Percentiles rank a stretch among this genome's conserved stretches.
Evolutionary conservation across 176 grass and related monocot genomes (phyloP).

Genomic region (Triticum urartu): DNA sequence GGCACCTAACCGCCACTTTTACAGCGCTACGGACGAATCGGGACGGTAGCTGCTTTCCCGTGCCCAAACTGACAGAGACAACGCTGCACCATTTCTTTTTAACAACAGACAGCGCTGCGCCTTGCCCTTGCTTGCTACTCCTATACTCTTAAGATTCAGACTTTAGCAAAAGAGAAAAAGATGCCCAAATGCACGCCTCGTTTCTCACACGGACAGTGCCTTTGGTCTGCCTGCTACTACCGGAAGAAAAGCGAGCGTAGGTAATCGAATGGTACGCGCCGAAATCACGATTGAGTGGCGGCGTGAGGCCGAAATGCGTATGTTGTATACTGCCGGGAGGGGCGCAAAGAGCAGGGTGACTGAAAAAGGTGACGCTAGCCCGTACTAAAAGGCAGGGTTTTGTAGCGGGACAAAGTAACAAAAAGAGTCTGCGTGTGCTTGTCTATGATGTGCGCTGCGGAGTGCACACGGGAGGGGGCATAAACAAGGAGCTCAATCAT

Average conservation of each 20-base stretch:
- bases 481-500: conserved; percentile 34
- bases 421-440: not conserved
- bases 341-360: not conserved
- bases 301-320: not conserved
- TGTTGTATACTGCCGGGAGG: too few relatives aligned
- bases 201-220: not conserved
- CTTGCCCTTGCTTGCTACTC: not conserved
- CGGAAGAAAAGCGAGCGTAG: not conserved
- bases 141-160: not conserved
- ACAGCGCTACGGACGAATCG: not conserved
- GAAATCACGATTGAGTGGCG: not conserved
- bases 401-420: not conserved
- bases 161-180: conserved; percentile 10
- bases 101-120: not conserved
- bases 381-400: not conserved
- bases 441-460: not conserved
- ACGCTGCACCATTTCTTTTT: not conserved
- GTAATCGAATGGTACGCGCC: conserved; percentile 17
- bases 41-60: not conserved
- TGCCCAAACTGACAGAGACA: not conserved
- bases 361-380: conserved; percentile 16
- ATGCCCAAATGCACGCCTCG: conserved; percentile 15
- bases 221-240: not conserved
- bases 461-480: not conserved
- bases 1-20: conserved; percentile 19